Evolutionary conservation across 495 filamentous ascomycete genomes (phyloP), one percentile per base, ranked within the genome.

Genomic region (Diplogelasinospora grovesii): DNA sequence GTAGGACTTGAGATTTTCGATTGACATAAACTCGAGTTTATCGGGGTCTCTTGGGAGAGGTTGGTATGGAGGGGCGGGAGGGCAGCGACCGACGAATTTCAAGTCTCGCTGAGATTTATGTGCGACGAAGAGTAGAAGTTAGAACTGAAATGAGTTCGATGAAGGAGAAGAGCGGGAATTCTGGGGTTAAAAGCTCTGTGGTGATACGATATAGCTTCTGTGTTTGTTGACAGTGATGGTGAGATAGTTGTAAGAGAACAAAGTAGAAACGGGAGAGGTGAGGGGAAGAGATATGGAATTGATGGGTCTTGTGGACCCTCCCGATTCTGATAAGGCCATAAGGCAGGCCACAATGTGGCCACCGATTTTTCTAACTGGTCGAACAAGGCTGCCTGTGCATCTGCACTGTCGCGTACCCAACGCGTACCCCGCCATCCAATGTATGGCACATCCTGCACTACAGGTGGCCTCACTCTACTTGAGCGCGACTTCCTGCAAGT

Each of bases 1-100:
- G 83, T 90, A 92, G 80, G 87, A 83, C 81, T 94, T 95, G 73
- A 96, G 86, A 79, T 97, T 96, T 92, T 95, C 85, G 87, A 95
- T 95, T 82, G 89, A 94, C 89, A 95, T 96, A 94, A 93, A 95
- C 85, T 87, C 57, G 70, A 64, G 66, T 64, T 71, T 74, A 64
- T 45, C 50, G 68, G 66, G 69, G 57, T 55, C 49, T 57, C 53
- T 59, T 54, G 47, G 66, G 67, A 46, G 63, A 59, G 52, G 64
- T 53, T 44, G 54, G 48, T 60, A 54, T 48, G 50, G 46, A 40
- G 53, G 53, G 38, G 46, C 26, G 48, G 57, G 33, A 36, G 56
- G 49, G 46, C 36, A 68, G 68, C 66, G 67, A 72, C 59, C 54
- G 66, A 69, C 65, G 46, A 60, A 50, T 63, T 46, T 52, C 39